Evolutionary conservation across 2,329 filamentous ascomycete species (phyloP), one percentile per base, ranked within the genome.

Genomic region (Neurospora sp.): DNA sequence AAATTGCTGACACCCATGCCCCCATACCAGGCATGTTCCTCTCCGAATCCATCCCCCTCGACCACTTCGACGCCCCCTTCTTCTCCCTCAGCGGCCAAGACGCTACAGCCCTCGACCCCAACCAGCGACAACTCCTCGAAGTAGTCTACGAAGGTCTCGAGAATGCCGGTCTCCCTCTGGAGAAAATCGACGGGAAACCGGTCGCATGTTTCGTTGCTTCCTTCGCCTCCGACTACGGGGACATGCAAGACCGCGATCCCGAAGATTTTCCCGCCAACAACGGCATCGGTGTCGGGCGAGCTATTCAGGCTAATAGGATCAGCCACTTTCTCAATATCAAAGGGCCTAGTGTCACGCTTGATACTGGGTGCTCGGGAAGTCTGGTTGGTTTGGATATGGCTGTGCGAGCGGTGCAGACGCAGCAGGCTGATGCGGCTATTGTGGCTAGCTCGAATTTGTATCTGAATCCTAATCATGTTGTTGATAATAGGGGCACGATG

Each of bases 21-120:
- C 28, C 28, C 5, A 33, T 33, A 33, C 33, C 1, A 42, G 80
- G 79, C 39, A 81, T 80, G 78, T 83, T 83, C 70, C 73, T 84
- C 3, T 74, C 79, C 0, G 74, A 80, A 6, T 73, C 79, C 6
- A 78, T 83, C 66, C 75, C 75, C 0, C 66, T 70, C 2, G 74
- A 76, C 1, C 4, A 6, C 42, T 80, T 83, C 52, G 80, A 83
- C 67, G 77, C 78, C 33, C 19, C 36, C 0, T 81, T 80, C 68
- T 82, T 81, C 72, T 73, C 75, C 66, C 76, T 81, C 33, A 74
- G 73, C 5, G 73, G 74, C 1, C 70, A 71, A 10, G 79, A 81
- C 67, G 78, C 78, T 19, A 73, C 74, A 13, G 71, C 75, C 13
- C 79, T 81, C 69, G 79, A 80, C 40, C 78, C 78, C 0, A 77